A percentile compares a stretch with the other conserved stretches of the same genome.
phyloP scores from a whole-genome alignment of 2,329 filamentous ascomycete species.

The Aciculosporium take region DNA sequence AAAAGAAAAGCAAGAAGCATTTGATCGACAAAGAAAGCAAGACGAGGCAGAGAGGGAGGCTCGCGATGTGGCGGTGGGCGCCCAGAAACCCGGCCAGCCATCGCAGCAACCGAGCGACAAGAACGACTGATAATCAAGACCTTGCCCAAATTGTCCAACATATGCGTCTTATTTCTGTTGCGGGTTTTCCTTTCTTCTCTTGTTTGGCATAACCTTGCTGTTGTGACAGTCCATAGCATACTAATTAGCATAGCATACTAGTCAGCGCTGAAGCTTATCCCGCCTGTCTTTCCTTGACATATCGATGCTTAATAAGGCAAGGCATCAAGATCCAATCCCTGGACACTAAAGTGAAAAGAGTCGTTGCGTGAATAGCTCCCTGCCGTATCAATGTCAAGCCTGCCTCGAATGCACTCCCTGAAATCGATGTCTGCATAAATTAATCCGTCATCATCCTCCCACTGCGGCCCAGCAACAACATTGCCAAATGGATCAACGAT shows the following conservation, averaged over 20 bases:
- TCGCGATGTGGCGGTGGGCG: constrained; percentile 16
- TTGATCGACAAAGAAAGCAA: constrained; percentile 23
- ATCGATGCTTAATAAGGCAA: constrained; percentile 31
- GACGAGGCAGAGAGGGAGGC: constrained; percentile 19
- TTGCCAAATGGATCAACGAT: constrained; percentile 70
- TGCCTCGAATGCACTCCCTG: constrained; percentile 70
- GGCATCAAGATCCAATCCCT: constrained; percentile 42
- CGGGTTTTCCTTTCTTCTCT: background rate
- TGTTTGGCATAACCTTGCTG: background rate
- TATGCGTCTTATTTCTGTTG: constrained; percentile 5
- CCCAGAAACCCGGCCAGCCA: constrained; percentile 16
- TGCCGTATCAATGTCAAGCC: constrained; percentile 70
- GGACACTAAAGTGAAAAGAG: constrained; percentile 45
- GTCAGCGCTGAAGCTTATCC: background rate
- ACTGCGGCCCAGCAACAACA: constrained; percentile 67
- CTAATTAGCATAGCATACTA: background rate
- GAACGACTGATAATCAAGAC: constrained; percentile 8
- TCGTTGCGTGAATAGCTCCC: constrained; percentile 72
- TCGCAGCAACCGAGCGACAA: constrained; percentile 13
- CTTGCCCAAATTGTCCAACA: background rate
- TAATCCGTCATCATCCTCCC: constrained; percentile 61
- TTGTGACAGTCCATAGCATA: no score
- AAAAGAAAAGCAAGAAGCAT: constrained; percentile 20
- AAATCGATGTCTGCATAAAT: constrained; percentile 66
- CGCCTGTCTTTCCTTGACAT: background rate